Conservation (phyloP, 768 basidiomycete species). For the Trametes sanguinea region DNA sequence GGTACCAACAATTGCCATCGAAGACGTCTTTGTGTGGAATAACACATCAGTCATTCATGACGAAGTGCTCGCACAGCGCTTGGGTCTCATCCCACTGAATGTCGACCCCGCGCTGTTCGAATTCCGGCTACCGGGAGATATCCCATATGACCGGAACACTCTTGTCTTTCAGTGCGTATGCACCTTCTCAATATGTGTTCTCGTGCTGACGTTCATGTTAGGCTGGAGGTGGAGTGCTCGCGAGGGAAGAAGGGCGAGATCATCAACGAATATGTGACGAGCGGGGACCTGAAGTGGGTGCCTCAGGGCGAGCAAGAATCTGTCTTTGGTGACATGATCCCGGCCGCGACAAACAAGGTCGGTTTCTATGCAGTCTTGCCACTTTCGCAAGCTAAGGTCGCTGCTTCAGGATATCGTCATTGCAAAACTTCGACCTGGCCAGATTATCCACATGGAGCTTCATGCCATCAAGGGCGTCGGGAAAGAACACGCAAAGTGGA, state of each 20-base stretch:
- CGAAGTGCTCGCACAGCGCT: conserved; percentile 89
- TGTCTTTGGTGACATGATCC: conserved; percentile 50
- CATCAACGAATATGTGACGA: conserved; percentile 44
- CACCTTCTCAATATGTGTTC: neutral
- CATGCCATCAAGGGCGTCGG: conserved; percentile 93
- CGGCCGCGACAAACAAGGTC: conserved; percentile 63
- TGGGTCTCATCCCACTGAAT: conserved; percentile 89
- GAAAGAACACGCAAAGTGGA: conserved; percentile 96
- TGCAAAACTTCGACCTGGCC: conserved; percentile 90
- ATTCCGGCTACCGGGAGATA: conserved; percentile 42
- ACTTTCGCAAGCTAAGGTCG: neutral
- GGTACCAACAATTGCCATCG: conserved; percentile 92
- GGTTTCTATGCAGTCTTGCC: neutral
- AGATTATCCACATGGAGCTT: conserved; percentile 79
- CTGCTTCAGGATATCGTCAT: conserved; percentile 70
- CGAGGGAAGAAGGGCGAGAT: conserved; percentile 51
- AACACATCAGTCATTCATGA: conserved; percentile 94
- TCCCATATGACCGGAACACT: conserved; percentile 86
- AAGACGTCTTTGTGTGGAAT: conserved; percentile 89
- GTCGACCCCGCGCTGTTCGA: conserved; percentile 77
- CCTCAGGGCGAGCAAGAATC: conserved; percentile 80
- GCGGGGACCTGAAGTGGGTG: conserved; percentile 70
- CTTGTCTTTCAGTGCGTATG: conserved; percentile 66
- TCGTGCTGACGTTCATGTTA: neutral
- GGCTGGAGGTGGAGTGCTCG: conserved; percentile 64